Conservation (phyloP, 768 basidiomycete species). For the Tephrocybe sp. region DNA sequence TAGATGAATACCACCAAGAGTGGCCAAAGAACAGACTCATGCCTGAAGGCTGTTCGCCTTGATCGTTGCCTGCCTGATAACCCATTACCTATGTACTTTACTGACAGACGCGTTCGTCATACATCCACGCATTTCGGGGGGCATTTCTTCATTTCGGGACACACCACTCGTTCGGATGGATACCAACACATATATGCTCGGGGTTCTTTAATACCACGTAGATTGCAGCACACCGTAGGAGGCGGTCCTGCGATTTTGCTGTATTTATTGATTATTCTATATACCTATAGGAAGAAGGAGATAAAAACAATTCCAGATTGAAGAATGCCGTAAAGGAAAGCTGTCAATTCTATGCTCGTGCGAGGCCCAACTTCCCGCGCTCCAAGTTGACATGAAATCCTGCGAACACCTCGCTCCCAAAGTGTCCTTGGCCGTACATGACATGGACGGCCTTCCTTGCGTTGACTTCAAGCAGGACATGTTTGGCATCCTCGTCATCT, state of each 20-base stretch:
- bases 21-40: conserved; percentile 39
- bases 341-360: too few relatives aligned
- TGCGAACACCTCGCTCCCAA: conserved; percentile 7
- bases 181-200: background rate
- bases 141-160: background rate
- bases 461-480: conserved; percentile 2
- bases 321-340: too few relatives aligned
- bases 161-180: too few relatives aligned
- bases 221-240: too few relatives aligned
- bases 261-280: background rate
- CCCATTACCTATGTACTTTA: too few relatives aligned
- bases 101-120: too few relatives aligned
- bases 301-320: too few relatives aligned
- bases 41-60: conserved; percentile 12
- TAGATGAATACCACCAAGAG: conserved; percentile 29
- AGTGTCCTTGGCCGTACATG: conserved; percentile 8
- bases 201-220: background rate
- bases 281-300: background rate
- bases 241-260: background rate
- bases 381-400: conserved; percentile 9
- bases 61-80: background rate
- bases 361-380: conserved; percentile 9
- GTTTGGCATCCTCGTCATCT: conserved; percentile 5
- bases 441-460: conserved; percentile 3
- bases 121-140: background rate